A percentile compares a stretch with the other conserved stretches of the same genome.
Evolutionary conservation across 1,139 yeast species (phyloP).

Genomic region (Taphrina flavorubra): DNA sequence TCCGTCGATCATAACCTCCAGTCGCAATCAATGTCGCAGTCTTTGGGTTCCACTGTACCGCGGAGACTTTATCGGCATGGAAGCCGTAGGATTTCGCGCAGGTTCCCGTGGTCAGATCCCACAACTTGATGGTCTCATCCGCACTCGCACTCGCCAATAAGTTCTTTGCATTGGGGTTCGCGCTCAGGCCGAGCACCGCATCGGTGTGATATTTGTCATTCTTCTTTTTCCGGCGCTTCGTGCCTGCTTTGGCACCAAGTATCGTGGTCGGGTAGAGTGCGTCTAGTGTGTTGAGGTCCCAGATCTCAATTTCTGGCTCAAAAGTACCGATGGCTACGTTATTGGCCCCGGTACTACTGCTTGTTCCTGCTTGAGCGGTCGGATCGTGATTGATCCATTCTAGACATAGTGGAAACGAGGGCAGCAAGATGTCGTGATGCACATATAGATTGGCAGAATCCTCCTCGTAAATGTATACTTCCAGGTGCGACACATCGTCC

Average conservation of each 20-base stretch:
- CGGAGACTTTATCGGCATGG: constrained; percentile 80
- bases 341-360: constrained; percentile 59
- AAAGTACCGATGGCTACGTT: constrained; percentile 97
- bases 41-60: constrained; percentile 81
- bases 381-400: constrained; percentile 83
- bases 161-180: constrained; percentile 79
- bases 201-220: constrained; percentile 82
- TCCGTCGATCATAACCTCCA: constrained; percentile 89
- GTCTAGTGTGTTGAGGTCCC: constrained; percentile 93
- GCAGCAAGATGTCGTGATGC: constrained; percentile 96
- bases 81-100: constrained; percentile 64
- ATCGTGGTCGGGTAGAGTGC: constrained; percentile 94
- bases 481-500: constrained; percentile 89
- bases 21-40: constrained; percentile 83
- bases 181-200: constrained; percentile 86
- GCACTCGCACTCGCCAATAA: constrained; percentile 94
- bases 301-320: constrained; percentile 95
- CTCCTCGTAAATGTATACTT: constrained; percentile 92
- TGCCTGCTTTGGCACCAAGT: constrained; percentile 60
- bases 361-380: constrained; percentile 47
- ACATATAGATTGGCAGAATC: constrained; percentile 73
- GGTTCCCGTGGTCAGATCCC: constrained; percentile 81
- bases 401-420: constrained; percentile 94
- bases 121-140: constrained; percentile 88
- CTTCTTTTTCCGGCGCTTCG: constrained; percentile 52